Evolutionary conservation across 208 protist species (phyloP).

Genomic region (Wallacemonas sp.): DNA sequence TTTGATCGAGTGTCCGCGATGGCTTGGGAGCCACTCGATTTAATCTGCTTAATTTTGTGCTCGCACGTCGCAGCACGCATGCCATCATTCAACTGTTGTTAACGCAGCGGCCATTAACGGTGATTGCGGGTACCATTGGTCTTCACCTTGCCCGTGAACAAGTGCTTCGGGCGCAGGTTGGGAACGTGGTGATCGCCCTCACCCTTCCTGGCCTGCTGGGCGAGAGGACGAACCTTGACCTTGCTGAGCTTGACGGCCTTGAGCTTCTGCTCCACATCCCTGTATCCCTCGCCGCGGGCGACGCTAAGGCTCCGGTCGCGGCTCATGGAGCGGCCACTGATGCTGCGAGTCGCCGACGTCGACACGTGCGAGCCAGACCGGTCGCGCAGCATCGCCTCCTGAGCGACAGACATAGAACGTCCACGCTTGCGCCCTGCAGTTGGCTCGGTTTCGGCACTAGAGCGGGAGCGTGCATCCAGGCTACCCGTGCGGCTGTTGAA

Average conservation of each 20-base stretch:
- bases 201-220: slow-evolving; percentile 80
- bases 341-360: slow-evolving; percentile 82
- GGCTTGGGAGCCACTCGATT: background rate
- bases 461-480: slow-evolving; percentile 44
- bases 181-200: slow-evolving; percentile 95
- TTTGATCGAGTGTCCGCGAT: background rate
- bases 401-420: slow-evolving; percentile 79
- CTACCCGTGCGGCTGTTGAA: slow-evolving; percentile 91
- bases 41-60: slow-evolving; percentile 1
- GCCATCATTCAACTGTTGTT: background rate
- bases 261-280: slow-evolving; percentile 89
- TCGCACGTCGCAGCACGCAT: too few relatives aligned
- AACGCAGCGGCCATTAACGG: slow-evolving; percentile 42
- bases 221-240: slow-evolving; percentile 68
- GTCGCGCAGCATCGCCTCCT: slow-evolving; percentile 78
- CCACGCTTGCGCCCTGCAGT: slow-evolving; percentile 52
- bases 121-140: slow-evolving; percentile 83
- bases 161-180: slow-evolving; percentile 97
- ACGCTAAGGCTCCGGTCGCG: slow-evolving; percentile 82
- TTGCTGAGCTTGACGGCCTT: slow-evolving; percentile 89
- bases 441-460: slow-evolving; percentile 33
- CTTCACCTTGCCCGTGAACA: slow-evolving; percentile 98
- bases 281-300: slow-evolving; percentile 81
- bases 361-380: slow-evolving; percentile 80
- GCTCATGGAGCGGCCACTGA: slow-evolving; percentile 67